Base-by-base conservation (phyloP, 164 flowering plant species). In the Stephania yunnanensis region DNA sequence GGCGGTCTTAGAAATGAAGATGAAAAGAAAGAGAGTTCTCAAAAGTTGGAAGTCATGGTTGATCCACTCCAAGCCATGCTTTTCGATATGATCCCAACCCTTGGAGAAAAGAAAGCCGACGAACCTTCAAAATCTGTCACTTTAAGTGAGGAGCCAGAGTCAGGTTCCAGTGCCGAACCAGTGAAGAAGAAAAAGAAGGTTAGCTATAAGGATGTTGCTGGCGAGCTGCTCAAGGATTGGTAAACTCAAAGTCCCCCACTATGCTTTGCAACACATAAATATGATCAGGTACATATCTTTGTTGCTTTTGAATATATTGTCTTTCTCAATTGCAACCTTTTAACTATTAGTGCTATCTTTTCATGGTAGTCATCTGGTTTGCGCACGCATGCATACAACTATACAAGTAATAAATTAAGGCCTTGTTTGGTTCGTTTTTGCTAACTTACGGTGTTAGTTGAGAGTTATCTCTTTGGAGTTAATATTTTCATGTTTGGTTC, bases 151-250 rank as follows among this genome's bases (percentile, higher is more conserved):
- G 81, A 81, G 61, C 80, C 77, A 46, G 31, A 69, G 11, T 55
- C 69, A 29, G 84, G 79, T 61, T 74, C 78, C 0, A 77, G 46
- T 15, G 81, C 72, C 52, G 79, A 55, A 74, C 86, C 89, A 7
- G 76, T 46, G 66, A 92, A 87, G 86, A 96, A 96, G 86, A 96
- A 96, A 81, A 91, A 81, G 87, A 94, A 89, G 81, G 99, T 96
- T 29, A 96, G 98, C 87, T 96, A 91, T 82, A 94, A 87, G 81
- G 97, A 96, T 77, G 72, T 92, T 46, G 99, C 92, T 50, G 78
- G 79, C 46, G 85, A 88, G 73, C 84, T 92, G 71, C 95, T 96
- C 17, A 89, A 87, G 77, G 93, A 95, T 79, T 93, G 88, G 91
- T 89, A 80, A 80, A 58, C 64, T 19, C n/a, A 58, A 55, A 3